Percentiles rank a stretch among this genome's conserved stretches.
Conservation (phyloP, 257 asterid genomes). For the Orobanche coerulescens region DNA sequence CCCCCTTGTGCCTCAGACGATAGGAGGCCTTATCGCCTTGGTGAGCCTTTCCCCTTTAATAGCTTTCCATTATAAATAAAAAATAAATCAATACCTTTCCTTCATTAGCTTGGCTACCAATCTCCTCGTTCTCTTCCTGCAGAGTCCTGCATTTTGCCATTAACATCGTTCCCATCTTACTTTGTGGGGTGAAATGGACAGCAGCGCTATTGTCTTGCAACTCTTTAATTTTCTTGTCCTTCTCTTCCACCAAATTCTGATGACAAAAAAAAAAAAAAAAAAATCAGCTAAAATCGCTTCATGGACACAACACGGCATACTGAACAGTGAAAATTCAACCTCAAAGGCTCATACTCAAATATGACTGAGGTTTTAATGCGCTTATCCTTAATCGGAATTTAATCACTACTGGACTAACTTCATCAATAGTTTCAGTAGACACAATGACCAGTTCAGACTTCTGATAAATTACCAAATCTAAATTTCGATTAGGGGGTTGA, state of each 20-base stretch:
- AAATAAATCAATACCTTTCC: conserved; percentile 61
- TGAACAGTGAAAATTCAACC: not conserved
- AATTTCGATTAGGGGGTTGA: no score
- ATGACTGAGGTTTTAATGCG: no score
- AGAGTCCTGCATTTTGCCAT: conserved; percentile 95
- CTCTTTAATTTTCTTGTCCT: conserved; percentile 88
- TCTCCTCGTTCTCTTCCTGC: conserved; percentile 96
- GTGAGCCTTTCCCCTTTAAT: no score
- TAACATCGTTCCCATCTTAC: conserved; percentile 95
- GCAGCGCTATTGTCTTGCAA: conserved; percentile 88
- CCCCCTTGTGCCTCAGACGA: no score
- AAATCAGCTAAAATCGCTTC: conserved; percentile 15
- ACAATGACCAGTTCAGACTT: no score
- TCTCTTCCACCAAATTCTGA: conserved; percentile 96
- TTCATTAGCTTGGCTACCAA: conserved; percentile 94
- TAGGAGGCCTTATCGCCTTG: no score
- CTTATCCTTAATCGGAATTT: no score
- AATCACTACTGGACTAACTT: no score
- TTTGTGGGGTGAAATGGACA: conserved; percentile 86
- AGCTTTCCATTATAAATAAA: not conserved
- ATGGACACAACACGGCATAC: no score
- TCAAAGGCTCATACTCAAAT: no score
- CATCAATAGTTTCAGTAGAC: no score
- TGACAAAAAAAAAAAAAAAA: conserved; percentile 15
- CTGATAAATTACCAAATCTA: no score